phyloP scores from a whole-genome alignment of 257 asterid species.

The Mitragyna speciosa region DNA sequence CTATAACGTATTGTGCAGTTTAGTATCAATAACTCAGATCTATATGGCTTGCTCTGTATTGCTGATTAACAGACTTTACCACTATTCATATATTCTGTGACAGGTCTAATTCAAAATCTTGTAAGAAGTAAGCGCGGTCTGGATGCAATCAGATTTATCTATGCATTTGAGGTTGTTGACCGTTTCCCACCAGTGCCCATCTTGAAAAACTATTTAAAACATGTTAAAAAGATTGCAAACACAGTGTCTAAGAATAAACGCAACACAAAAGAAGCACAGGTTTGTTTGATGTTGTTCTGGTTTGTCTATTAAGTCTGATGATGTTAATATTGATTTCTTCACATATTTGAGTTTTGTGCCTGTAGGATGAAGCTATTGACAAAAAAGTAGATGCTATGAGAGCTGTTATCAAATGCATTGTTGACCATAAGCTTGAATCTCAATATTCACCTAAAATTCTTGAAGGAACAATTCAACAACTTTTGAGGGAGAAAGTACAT shows the following conservation, averaged over 20 bases:
- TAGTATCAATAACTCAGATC: background rate
- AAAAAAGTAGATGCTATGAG: constrained; percentile 18
- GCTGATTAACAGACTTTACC: background rate
- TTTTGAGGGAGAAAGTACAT: constrained; percentile 14
- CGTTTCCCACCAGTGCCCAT: constrained; percentile 24
- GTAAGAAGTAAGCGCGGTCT: constrained; percentile 8
- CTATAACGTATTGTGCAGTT: background rate
- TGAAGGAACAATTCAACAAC: constrained; percentile 13
- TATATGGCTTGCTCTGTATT: background rate
- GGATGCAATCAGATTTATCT: constrained; percentile 21
- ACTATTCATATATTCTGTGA: background rate
- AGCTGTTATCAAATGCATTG: constrained; percentile 26
- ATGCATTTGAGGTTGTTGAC: constrained; percentile 25
- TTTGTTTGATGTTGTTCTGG: constrained; percentile 9
- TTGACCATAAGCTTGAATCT: constrained; percentile 25
- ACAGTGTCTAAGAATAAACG: background rate
- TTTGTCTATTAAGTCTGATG: constrained; percentile 1
- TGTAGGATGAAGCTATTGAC: constrained; percentile 24
- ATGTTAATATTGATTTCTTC: background rate
- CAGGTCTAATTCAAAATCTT: constrained; percentile 25
- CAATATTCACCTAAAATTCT: constrained; percentile 16
- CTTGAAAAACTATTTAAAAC: constrained; percentile 18
- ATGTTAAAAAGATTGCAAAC: background rate
- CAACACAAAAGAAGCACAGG: constrained; percentile 7
- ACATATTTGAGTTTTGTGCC: background rate